Evolutionary conservation across 306 rosid species (phyloP).

Genomic region (Glycyrrhiza uralensis): DNA sequence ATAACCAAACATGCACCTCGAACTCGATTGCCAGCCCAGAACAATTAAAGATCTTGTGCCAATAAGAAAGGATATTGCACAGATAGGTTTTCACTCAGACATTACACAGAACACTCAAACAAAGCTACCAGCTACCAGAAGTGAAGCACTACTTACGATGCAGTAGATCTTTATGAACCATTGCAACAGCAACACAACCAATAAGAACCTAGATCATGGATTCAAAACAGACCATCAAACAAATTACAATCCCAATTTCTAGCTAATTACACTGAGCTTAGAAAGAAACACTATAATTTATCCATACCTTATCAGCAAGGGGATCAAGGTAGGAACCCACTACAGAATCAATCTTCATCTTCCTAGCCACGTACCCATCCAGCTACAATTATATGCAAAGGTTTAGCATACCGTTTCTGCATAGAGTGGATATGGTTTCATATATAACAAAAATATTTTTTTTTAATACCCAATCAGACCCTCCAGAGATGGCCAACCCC

Average conservation of each 20-base stretch:
- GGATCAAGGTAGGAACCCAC: slow-evolving; percentile 98
- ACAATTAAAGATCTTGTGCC: not conserved
- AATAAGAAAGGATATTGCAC: not conserved
- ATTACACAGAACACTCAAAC: not conserved
- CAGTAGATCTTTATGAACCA: slow-evolving; percentile 81
- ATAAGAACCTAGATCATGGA: slow-evolving; percentile 67
- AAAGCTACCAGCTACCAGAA: not conserved
- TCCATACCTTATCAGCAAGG: slow-evolving; percentile 84
- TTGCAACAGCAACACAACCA: slow-evolving; percentile 86
- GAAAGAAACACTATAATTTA: not conserved
- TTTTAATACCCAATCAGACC: slow-evolving; percentile 73
- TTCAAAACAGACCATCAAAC: slow-evolving; percentile 6
- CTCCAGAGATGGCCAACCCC: slow-evolving; percentile 84
- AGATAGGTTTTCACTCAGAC: not conserved
- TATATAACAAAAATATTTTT: not conserved
- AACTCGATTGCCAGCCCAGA: not conserved
- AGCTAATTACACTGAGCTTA: not conserved
- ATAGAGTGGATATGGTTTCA: not conserved
- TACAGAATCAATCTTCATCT: slow-evolving; percentile 86
- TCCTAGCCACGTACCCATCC: slow-evolving; percentile 86
- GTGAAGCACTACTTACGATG: slow-evolving; percentile 58
- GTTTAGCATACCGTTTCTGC: not conserved
- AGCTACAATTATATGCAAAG: slow-evolving; percentile 41
- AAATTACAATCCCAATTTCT: not conserved
- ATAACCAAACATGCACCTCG: not conserved